A percentile compares a stretch with the other conserved stretches of the same genome.
Evolutionary conservation across 805 yeast genomes (phyloP).

Genomic region (Yarrowia porcina): DNA sequence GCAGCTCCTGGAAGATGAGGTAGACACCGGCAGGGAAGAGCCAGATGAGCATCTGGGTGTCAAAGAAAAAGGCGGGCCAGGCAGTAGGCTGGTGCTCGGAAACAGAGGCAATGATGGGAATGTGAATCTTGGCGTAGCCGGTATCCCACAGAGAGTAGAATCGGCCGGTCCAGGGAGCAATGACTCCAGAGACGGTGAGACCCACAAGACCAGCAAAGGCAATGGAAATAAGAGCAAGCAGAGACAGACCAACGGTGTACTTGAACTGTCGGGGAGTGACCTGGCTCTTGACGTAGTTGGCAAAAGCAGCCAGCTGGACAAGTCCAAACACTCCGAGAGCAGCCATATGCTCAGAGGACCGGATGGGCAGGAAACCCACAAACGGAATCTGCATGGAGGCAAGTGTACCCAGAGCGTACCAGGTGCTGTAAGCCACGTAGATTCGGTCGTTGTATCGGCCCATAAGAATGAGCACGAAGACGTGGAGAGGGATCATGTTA

Average conservation of each 20-base stretch:
- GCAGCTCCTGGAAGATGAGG: conserved; percentile 81
- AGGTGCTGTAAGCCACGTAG: conserved; percentile 88
- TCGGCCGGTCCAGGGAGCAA: conserved; percentile 99
- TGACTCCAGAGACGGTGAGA: conserved; percentile 85
- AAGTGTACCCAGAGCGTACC: conserved; percentile 97
- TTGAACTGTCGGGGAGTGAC: conserved; percentile 72
- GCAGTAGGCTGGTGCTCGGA: conserved; percentile 99
- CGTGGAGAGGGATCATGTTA: conserved; percentile 92
- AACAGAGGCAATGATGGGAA: conserved; percentile 97
- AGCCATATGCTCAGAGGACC: conserved; percentile 98
- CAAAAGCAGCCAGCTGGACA: conserved; percentile 83
- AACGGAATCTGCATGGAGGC: conserved; percentile 99
- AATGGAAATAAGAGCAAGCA: conserved; percentile 51
- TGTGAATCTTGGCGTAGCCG: conserved; percentile 93
- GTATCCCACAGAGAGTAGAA: conserved; percentile 99
- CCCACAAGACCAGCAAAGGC: conserved; percentile 72
- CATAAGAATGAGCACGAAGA: conserved; percentile 85
- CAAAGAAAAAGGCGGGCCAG: conserved; percentile 98
- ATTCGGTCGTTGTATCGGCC: conserved; percentile 83
- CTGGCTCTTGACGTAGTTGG: conserved; percentile 71
- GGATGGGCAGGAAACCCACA: conserved; percentile 94
- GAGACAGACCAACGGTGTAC: conserved; percentile 47
- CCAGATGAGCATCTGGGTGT: conserved; percentile 90
- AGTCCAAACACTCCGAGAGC: conserved; percentile 96
- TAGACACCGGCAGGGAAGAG: conserved; percentile 97